A percentile compares a stretch with the other conserved stretches of the same genome.
Conservation (phyloP, 306 rosid genomes). For the Cucurbita ficifolia region DNA sequence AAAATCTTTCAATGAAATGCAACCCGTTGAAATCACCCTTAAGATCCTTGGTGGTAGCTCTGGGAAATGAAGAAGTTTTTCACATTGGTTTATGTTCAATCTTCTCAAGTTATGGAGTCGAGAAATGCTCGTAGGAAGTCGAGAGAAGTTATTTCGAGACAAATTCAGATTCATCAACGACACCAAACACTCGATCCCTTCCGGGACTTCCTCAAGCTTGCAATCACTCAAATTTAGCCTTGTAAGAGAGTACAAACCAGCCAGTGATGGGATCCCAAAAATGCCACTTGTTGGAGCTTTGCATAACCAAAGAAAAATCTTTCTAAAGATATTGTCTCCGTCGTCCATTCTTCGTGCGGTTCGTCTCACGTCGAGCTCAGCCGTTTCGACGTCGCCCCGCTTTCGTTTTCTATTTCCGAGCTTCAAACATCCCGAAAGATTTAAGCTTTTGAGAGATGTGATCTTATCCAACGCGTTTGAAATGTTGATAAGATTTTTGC, state of each 20-base stretch:
- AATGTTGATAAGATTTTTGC: background rate
- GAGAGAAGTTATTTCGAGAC: background rate
- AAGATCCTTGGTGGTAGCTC: background rate
- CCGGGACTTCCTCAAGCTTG: background rate
- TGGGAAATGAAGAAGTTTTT: conserved; percentile 1
- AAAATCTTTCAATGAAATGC: background rate
- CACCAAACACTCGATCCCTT: background rate
- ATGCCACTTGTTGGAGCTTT: background rate
- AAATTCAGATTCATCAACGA: background rate
- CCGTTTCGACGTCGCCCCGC: background rate
- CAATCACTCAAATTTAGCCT: background rate
- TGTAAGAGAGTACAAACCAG: background rate
- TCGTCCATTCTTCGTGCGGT: background rate
- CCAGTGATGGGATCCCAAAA: background rate
- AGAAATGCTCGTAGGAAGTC: conserved; percentile 2
- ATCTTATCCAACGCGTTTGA: background rate
- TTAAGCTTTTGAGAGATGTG: background rate
- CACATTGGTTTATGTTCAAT: background rate
- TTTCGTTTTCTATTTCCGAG: background rate
- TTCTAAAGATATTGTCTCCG: background rate
- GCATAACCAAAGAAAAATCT: background rate
- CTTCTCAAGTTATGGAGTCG: background rate
- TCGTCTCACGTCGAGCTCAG: conserved; percentile 6
- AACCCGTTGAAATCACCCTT: fast-evolving
- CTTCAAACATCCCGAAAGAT: background rate